Base-by-base conservation (phyloP, 2,329 filamentous ascomycete species). In the Penicillium sp. region DNA sequence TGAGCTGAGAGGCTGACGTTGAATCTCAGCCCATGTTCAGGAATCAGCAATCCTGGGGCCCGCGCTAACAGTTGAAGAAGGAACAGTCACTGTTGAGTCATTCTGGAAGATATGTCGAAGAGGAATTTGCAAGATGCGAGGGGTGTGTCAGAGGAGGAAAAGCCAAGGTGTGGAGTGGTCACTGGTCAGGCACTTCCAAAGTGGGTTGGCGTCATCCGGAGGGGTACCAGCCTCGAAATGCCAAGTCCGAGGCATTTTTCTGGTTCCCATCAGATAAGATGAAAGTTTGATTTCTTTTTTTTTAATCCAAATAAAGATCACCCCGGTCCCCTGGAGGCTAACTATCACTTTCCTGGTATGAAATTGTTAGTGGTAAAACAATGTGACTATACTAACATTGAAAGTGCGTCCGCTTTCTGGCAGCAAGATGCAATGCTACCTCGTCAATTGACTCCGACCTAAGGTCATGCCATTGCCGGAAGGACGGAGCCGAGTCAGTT, bases 211-310 rank as follows among this genome's bases (percentile, higher is more conserved):
- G 19, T 39, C 22, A 25, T 25, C 22, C 8, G 22, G 44, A 35
- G 44, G 35, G 41, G 41, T 31, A 48, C 45, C 45, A 13, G 22
- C 22, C n/a, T 44, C 34, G 46, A 42, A 49, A 39, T 43, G 49
- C 49, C 46, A 52, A 49, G 50, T 49, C 49, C 22, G 22, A 25
- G 22, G 45, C 22, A 14, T n/a, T 35, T 28, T 31, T 16, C 16
- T 39, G 28, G 41, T 41, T 30, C 52, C n/a, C 40, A 58, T 58
- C 57, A 57, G 58, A 59, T 60, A 60, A 60, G 58, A 60, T 60
- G 55, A 7, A 44, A 41, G 16, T 25, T 35, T 16, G 40, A 31
- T 39, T 37, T 14, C 13, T 19, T 8, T n/a, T 25, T 18, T 33
- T 13, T 16, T 18, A 0, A 16, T 27, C 2, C 35, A 5, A 6